Evolutionary conservation across 495 filamentous ascomycete genomes (phyloP), one percentile per base, ranked within the genome.

Genomic region (Penicillium subrubescens): DNA sequence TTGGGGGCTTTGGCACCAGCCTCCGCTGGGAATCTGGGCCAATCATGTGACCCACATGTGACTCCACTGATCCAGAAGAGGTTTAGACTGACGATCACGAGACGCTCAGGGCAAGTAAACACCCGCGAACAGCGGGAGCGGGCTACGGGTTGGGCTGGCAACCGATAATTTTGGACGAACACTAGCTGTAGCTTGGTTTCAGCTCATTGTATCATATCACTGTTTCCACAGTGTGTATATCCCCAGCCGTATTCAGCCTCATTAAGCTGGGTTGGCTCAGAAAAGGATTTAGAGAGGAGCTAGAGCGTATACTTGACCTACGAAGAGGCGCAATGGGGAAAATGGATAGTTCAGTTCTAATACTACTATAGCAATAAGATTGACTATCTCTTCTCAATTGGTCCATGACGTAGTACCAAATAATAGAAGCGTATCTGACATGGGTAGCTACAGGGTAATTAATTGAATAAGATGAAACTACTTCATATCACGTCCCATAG

Each of bases 51-150:
- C 34, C 12, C 33, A 35, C 2, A 7, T n/a, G 17, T 3, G 23
- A 34, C 58, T 31, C 69, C 70, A 75, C 65, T 64, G 71, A 68
- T 66, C 62, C 60, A 68, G 61, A 76, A 67, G 66, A 68, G 66
- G 67, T 62, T 50, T 77, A 75, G 74, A 0, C n/a, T 29, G 64
- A 11, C 59, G 71, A 73, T 75, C 75, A 65, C 61, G 68, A 61
- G 71, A 66, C 67, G 69, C 67, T 71, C 64, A 67, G 61, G 67
- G 58, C 65, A 76, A 65, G 71, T 79, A 80, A 80, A 80, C 75
- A 79, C 59, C 71, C 60, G 69, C 62, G 64, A 71, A 68, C 68
- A 57, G 60, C 43, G 21, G 61, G 57, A 48, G 43, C 31, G 31
- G 43, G 52, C 52, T 19, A 59, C 46, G 27, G 15, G 71, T 73